A percentile compares a stretch with the other conserved stretches of the same genome.
phyloP scores from a whole-genome alignment of 2,329 filamentous ascomycete genomes.

The Lasiodiplodia sp. region DNA sequence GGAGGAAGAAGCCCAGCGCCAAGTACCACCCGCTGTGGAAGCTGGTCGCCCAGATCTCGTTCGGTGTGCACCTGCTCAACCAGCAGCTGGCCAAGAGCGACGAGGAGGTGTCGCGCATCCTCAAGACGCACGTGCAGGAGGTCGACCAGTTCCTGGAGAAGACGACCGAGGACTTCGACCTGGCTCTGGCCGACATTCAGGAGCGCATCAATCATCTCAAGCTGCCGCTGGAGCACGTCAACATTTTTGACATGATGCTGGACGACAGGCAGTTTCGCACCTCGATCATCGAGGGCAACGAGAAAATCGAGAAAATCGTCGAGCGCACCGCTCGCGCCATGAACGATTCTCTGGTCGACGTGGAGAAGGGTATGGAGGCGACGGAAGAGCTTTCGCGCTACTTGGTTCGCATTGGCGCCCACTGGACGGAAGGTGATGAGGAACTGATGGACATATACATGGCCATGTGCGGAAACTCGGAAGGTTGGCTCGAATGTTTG shows the following conservation, averaged over 20 bases:
- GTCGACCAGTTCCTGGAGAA: constrained; percentile 90
- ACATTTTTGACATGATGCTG: constrained; percentile 86
- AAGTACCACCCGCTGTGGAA: constrained; percentile 89
- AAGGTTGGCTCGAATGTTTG: constrained; percentile 87
- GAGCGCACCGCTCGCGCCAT: constrained; percentile 78
- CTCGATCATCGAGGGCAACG: constrained; percentile 85
- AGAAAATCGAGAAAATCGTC: constrained; percentile 89
- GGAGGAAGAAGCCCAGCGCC: constrained; percentile 78
- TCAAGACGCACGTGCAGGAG: constrained; percentile 92
- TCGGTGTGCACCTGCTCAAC: constrained; percentile 87
- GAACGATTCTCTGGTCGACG: constrained; percentile 79
- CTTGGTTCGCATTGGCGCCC: constrained; percentile 69
- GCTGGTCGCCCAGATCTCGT: constrained; percentile 89
- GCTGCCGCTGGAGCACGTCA: constrained; percentile 81
- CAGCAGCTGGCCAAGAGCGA: constrained; percentile 89
- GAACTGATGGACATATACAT: constrained; percentile 78
- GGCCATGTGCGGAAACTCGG: constrained; percentile 91
- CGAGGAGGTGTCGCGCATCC: constrained; percentile 83
- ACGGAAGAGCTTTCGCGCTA: constrained; percentile 81
- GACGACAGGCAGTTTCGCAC: constrained; percentile 82
- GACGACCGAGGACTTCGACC: constrained; percentile 81
- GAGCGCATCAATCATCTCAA: constrained; percentile 82
- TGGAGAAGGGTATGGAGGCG: constrained; percentile 77
- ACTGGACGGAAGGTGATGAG: constrained; percentile 63
- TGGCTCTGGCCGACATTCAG: constrained; percentile 79